Percentiles rank a stretch among this genome's conserved stretches.
phyloP scores from a whole-genome alignment of 257 asterid genomes.

The Rauvolfia tetraphylla region DNA sequence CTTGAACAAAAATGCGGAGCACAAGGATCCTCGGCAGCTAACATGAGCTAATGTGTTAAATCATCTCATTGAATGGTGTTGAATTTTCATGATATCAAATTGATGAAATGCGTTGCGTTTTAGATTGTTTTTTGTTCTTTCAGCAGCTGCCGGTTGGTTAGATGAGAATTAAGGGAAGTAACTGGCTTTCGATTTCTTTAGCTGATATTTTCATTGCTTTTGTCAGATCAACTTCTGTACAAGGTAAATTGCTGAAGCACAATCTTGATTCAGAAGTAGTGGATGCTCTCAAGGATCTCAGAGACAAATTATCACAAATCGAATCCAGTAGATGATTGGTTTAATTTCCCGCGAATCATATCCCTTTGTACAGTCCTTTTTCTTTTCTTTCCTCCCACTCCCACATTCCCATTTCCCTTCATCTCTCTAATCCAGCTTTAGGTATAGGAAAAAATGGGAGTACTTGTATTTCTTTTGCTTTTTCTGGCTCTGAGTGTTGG shows the following conservation, averaged over 20 bases:
- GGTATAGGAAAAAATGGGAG: background rate
- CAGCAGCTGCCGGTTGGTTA: background rate
- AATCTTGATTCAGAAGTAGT: slow-evolving; percentile 87
- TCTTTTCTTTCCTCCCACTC: background rate
- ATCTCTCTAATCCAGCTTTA: background rate
- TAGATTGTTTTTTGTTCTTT: background rate
- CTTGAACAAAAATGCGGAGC: background rate
- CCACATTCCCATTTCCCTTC: too few relatives aligned
- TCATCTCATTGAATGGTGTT: background rate
- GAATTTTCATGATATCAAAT: background rate
- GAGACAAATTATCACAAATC: slow-evolving; percentile 60
- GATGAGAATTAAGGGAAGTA: background rate
- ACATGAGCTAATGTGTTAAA: background rate
- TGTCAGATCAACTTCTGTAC: slow-evolving; percentile 81
- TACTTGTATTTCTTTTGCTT: background rate
- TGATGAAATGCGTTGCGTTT: background rate
- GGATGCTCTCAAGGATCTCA: slow-evolving; percentile 87
- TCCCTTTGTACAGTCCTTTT: background rate
- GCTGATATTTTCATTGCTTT: background rate
- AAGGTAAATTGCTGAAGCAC: slow-evolving; percentile 89
- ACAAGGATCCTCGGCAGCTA: background rate
- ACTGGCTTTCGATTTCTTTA: background rate
- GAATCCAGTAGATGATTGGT: slow-evolving; percentile 22
- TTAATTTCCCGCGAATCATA: too few relatives aligned
- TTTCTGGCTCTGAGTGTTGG: too few relatives aligned